A percentile compares a stretch with the other conserved stretches of the same genome.
These are phyloP conservation scores for Yarrowia divulgata DNA, from an alignment of 805 yeast genomes.

Conservation along the genomic window DNA sequence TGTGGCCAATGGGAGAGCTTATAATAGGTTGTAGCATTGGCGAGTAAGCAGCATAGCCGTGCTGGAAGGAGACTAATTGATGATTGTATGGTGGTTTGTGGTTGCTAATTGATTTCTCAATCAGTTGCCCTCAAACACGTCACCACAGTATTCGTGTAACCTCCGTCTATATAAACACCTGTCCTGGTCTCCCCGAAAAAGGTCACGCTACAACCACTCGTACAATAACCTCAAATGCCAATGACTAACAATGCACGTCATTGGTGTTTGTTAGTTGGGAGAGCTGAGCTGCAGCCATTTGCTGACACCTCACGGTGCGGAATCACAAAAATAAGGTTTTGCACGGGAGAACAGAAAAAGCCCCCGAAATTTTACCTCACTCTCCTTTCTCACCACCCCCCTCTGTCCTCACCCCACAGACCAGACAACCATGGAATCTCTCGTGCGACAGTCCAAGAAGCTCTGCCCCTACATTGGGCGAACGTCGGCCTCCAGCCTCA, in stretches of 20 bases:
- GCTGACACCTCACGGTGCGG: not conserved
- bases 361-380: slow-evolving; percentile 18
- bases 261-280: slow-evolving; percentile 11
- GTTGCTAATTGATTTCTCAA: no score
- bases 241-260: slow-evolving; percentile 9
- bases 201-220: not conserved
- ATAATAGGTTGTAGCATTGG: not conserved
- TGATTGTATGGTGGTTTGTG: no score
- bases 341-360: not conserved
- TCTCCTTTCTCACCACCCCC: not conserved
- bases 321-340: slow-evolving; percentile 24
- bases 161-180: no score
- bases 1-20: slow-evolving; percentile 2
- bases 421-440: slow-evolving; percentile 68
- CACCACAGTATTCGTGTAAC: no score
- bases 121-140: no score
- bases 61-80: no score
- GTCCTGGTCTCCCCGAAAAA: no score
- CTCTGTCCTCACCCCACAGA: not conserved
- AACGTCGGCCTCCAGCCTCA: slow-evolving; percentile 65
- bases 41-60: slow-evolving; percentile 11
- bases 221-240: not conserved
- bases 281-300: no score
- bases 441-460: slow-evolving; percentile 75
- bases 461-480: slow-evolving; percentile 83